These are phyloP conservation scores for Neurospora sp. DNA, from an alignment of 495 filamentous ascomycete genomes.

Conservation along the genomic window DNA sequence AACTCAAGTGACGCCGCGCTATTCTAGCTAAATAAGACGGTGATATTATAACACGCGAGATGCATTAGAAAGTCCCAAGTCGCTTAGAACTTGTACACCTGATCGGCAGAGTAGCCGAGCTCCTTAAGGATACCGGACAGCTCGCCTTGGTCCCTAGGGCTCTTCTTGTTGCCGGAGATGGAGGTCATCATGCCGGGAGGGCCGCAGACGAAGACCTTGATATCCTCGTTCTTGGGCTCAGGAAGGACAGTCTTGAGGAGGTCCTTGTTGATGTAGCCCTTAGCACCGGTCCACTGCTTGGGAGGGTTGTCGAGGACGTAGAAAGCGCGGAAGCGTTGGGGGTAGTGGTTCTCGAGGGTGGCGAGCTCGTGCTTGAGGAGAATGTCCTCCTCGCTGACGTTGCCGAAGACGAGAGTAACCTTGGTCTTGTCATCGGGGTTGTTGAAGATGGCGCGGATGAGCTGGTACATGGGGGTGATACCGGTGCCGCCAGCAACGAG, in stretches of 20 bases:
- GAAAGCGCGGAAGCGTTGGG: constrained; percentile 84
- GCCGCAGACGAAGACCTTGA: constrained; percentile 86
- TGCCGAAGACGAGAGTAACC: constrained; percentile 88
- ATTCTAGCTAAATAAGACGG: neutral
- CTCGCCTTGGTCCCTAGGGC: constrained; percentile 87
- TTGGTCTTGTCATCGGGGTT: constrained; percentile 95
- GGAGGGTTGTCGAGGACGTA: constrained; percentile 85
- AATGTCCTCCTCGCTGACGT: constrained; percentile 77
- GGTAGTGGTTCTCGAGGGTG: constrained; percentile 81
- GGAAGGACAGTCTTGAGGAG: constrained; percentile 86
- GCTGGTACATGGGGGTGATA: constrained; percentile 88
- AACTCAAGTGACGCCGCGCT: neutral
- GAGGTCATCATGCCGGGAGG: constrained; percentile 91
- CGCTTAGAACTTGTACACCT: constrained; percentile 90
- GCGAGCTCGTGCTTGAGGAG: constrained; percentile 75
- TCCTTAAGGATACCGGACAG: constrained; percentile 75
- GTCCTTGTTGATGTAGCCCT: constrained; percentile 78
- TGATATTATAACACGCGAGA: neutral
- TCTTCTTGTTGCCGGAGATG: constrained; percentile 79
- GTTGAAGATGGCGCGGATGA: constrained; percentile 76
- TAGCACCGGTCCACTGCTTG: constrained; percentile 61
- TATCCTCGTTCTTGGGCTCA: constrained; percentile 78
- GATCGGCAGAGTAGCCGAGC: constrained; percentile 81
- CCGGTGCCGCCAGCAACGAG: constrained; percentile 92
- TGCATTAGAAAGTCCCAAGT: neutral